Base-by-base conservation (phyloP, 257 asterid genomes). In the Mitragyna speciosa region DNA sequence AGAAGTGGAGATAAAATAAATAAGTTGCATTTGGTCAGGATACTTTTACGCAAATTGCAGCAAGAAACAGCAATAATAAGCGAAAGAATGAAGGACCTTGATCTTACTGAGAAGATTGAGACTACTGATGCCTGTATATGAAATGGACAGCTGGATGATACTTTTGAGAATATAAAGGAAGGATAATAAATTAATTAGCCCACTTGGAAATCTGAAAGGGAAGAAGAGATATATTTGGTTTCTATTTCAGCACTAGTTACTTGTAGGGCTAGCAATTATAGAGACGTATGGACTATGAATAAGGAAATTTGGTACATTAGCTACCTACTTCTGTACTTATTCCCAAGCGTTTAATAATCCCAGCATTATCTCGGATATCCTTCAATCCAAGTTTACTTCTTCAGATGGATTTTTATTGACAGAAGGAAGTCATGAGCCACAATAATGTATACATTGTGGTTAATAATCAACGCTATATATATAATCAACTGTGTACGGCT, bases 261-360 rank as follows among this genome's bases (percentile, higher is more conserved):
- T 26, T 61, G 67, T 33, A 19, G 33, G 31, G 14, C 1, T 8
- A 61, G 58, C 58, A 52, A 16, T 51, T 73, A 10, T 51, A 0
- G 64, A 17, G n/a, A 74, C 78, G 56, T 39, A 49, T 75, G 70
- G 52, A 24, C 14, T 31, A 36, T 75, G 78, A 56, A 15, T 36
- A 24, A 39, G 22, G 64, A 7, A 5, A 70, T 75, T 75, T 56
- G 78, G 70, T 58, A 28, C 16, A 49, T 56, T 5, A 56, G 54
- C 36, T 70, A 56, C 69, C 78, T 36, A 75, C 67, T 61, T 56
- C 33, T 5, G 10, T 30, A 73, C 65, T 72, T 72, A 26, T 72
- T 10, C 20, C 56, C 10, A 48, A 7, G 24, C 56, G 36, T n/a
- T 31, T 12, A 3, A 31, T 31, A 56, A 30, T 30, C 30, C 16